Base-by-base conservation (phyloP, 2,329 filamentous ascomycete genomes). In the Aspergillus spinulosporus region DNA sequence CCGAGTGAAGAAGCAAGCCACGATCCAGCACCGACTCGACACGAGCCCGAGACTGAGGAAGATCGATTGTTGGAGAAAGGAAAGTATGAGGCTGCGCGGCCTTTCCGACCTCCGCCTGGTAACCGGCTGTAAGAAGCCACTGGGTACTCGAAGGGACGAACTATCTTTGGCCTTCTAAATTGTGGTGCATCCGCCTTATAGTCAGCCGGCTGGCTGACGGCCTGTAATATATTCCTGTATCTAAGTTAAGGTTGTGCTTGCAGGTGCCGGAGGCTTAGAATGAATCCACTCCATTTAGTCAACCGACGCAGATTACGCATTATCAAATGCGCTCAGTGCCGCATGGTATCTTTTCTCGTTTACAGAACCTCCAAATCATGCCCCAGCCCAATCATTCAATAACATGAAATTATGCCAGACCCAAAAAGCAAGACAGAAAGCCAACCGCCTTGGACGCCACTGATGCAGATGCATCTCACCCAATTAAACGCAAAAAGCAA, bases 21-120 rank as follows among this genome's bases (percentile, higher is more conserved):
- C 61, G 92, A 96, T 75, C 91, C 91, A 12, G 92, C 92, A 9
- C 88, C 92, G 7, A 95, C 90, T 52, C 80, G 86, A 62, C 92
- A 96, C 75, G 89, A 88, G 58, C 88, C 90, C 1, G 81, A 86
- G 62, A 89, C 84, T 42, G 88, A 89, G 70, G 76, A 79, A 43
- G 81, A 91, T 69, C 80, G 82, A 61, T 79, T 89, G 28, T 67
- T 78, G 36, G 89, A 92, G 74, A 95, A 91, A 80, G 89, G 90
- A 72, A 96, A 96, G 77, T 97, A 95, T 74, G 92, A 97, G 77
- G 87, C 89, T 32, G 80, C 79, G 52, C 81, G 84, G 64, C 88
- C 92, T 54, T 97, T 88, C 74, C 79, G 84, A 65, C 88, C 88
- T 75, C 84, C 81, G 59, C 95, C 91, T 72, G 94, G 94, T 3